These are phyloP conservation scores for Cryptosporidium felis DNA, from an alignment of 169 alveolate genomes.

Conservation along the genomic window DNA sequence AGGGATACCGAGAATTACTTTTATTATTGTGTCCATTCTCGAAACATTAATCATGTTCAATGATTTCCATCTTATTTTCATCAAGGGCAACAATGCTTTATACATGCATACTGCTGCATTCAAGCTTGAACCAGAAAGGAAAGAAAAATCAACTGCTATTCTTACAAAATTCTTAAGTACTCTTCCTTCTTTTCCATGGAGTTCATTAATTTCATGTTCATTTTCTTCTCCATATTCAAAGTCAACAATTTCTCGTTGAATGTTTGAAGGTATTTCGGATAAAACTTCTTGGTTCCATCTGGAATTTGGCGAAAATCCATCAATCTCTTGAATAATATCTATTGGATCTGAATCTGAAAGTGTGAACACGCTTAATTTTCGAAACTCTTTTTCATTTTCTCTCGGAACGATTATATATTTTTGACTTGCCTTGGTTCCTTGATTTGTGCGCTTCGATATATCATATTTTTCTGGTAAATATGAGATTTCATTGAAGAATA, in stretches of 20 bases:
- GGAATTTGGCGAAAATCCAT: not conserved
- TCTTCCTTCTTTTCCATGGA: not conserved
- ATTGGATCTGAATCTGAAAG: constrained; percentile 33
- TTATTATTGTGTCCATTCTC: constrained; percentile 46
- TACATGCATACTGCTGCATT: constrained; percentile 61
- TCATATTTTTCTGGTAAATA: too few species aligned
- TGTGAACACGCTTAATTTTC: not conserved
- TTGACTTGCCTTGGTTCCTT: too few species aligned
- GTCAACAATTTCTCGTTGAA: constrained; percentile 32
- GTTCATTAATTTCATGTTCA: not conserved
- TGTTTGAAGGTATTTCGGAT: constrained; percentile 15
- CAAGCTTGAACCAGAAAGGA: constrained; percentile 35
- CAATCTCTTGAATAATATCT: constrained; percentile 21
- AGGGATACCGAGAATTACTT: constrained; percentile 42
- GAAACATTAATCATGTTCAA: constrained; percentile 1
- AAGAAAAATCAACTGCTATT: constrained; percentile 57
- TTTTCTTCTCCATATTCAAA: constrained; percentile 1
- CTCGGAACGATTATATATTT: too few species aligned
- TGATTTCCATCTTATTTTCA: constrained; percentile 57
- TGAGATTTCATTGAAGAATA: too few species aligned
- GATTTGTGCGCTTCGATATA: too few species aligned
- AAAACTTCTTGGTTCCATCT: constrained; percentile 19
- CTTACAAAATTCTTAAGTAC: constrained; percentile 22
- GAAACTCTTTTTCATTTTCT: too few species aligned
- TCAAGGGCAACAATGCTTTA: constrained; percentile 44